Base-by-base conservation (phyloP, 2,329 filamentous ascomycete genomes). In the Pezicula radicicola region DNA sequence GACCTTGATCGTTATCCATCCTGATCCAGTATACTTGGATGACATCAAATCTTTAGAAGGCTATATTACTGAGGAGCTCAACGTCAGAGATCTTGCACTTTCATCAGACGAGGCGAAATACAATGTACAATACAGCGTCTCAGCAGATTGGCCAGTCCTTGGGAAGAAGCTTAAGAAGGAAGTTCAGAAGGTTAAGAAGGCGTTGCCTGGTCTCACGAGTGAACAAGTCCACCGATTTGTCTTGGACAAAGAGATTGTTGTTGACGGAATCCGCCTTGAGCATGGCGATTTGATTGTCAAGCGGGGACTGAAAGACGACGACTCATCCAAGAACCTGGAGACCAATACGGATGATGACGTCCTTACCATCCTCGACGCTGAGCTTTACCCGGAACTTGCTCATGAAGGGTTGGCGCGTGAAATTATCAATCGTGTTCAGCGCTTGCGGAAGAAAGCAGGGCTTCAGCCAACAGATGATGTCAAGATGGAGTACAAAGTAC, bases 131-230 rank as follows among this genome's bases (percentile, higher is more conserved):
- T 96, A 97, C 73, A 91, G 88, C 55, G 90, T 93, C 15, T 84
- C 82, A 37, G 92, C 91, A 7, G 94, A 99, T 70, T 97, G 94
- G 88, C 91, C 94, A 13, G 88, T 89, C 2, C 79, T 99, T 15
- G 94, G 94, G 59, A 96, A 96, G 81, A 97, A 97, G 75, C 80
- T 97, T 61, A 96, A 96, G 79, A 97, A 96, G 73, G 92, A 97
- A 64, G 89, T 91, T 59, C 84, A 85, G 59, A 90, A 88, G 67
- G 91, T 97, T 61, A 95, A 95, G 77, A 95, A 93, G 73, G 91
- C 89, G 2, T 75, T 99, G 43, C 92, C 92, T 6, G 78, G 74
- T 37, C 76, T 99, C 46, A 88, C 81, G 18, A 92, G 86, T 60
- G 84, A 89, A 10, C 82, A 96, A 60, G 91, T 96, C 55, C 89